Percentiles rank a stretch among this genome's conserved stretches.
Evolutionary conservation across 805 yeast genomes (phyloP).

Genomic region (Maudiozyma saulgeensis): DNA sequence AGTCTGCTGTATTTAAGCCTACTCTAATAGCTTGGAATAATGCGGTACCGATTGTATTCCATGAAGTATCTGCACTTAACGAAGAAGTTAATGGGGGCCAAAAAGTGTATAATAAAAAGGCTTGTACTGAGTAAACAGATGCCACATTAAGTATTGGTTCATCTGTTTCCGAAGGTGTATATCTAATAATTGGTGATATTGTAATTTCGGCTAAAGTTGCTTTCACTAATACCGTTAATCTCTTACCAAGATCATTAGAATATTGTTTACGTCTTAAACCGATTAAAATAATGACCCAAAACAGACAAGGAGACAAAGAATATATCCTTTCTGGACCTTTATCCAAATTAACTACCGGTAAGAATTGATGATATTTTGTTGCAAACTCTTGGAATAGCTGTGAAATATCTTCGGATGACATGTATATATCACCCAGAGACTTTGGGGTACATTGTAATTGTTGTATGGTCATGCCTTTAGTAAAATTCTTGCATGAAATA

Average conservation of each 20-base stretch:
- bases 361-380: constrained; percentile 66
- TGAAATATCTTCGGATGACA: constrained; percentile 51
- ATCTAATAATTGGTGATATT: constrained; percentile 81
- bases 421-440: constrained; percentile 55
- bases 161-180: constrained; percentile 66
- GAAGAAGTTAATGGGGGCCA: constrained; percentile 98
- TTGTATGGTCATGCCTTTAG: constrained; percentile 24
- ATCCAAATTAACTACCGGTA: constrained; percentile 78
- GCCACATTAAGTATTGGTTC: constrained; percentile 82
- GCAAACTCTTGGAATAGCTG: constrained; percentile 60
- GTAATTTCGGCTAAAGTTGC: constrained; percentile 77
- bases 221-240: constrained; percentile 61
- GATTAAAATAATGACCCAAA: constrained; percentile 88
- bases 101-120: constrained; percentile 73
- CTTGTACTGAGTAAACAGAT: constrained; percentile 89
- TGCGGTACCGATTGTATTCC: constrained; percentile 93
- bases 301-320: constrained; percentile 73
- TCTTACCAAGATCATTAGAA: constrained; percentile 40
- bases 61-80: constrained; percentile 86
- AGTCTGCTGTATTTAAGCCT: constrained; percentile 79
- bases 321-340: constrained; percentile 78
- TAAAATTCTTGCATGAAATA: background rate
- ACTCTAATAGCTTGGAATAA: constrained; percentile 85
- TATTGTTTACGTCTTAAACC: constrained; percentile 56
- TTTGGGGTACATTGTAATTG: constrained; percentile 54